These are phyloP conservation scores for Serendipita vermifera DNA, from an alignment of 768 basidiomycete genomes.

Conservation along the genomic window DNA sequence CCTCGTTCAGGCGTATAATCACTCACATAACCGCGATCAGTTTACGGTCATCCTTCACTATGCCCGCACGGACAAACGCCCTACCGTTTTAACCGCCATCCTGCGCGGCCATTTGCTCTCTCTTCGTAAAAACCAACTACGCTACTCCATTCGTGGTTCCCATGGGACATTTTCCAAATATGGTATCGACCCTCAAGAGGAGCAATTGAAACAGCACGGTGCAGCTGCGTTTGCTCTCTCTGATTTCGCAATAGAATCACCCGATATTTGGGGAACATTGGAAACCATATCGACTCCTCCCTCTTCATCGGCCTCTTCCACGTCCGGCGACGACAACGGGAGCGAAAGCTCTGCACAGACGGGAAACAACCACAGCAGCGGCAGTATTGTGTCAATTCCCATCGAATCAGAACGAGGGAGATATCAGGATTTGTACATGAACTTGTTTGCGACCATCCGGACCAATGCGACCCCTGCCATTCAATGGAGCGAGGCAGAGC, in stretches of 20 bases:
- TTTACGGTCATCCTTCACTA: conserved; percentile 44
- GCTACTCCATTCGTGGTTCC: conserved; percentile 60
- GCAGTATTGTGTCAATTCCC: too few species aligned
- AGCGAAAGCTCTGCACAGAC: too few species aligned
- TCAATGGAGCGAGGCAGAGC: conserved; percentile 59
- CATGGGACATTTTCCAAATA: conserved; percentile 60
- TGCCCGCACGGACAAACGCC: conserved; percentile 18
- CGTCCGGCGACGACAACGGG: neutral
- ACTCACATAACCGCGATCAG: conserved; percentile 20
- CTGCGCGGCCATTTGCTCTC: conserved; percentile 60
- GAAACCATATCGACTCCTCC: conserved; percentile 46
- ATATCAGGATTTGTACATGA: conserved; percentile 50
- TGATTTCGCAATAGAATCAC: conserved; percentile 48
- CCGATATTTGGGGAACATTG: conserved; percentile 47
- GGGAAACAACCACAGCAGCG: too few species aligned
- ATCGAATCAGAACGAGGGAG: conserved; percentile 36
- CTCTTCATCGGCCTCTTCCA: too few species aligned
- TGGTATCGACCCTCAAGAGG: conserved; percentile 70
- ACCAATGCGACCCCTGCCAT: conserved; percentile 41
- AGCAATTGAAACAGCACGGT: conserved; percentile 43
- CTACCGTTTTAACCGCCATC: conserved; percentile 46
- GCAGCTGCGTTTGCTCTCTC: conserved; percentile 5
- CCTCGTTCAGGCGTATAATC: neutral
- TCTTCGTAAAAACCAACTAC: conserved; percentile 47
- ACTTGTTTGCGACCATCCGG: conserved; percentile 50